Evolutionary conservation across 495 filamentous ascomycete species (phyloP), one percentile per base, ranked within the genome.

Genomic region (Talaromyces proteolyticus): DNA sequence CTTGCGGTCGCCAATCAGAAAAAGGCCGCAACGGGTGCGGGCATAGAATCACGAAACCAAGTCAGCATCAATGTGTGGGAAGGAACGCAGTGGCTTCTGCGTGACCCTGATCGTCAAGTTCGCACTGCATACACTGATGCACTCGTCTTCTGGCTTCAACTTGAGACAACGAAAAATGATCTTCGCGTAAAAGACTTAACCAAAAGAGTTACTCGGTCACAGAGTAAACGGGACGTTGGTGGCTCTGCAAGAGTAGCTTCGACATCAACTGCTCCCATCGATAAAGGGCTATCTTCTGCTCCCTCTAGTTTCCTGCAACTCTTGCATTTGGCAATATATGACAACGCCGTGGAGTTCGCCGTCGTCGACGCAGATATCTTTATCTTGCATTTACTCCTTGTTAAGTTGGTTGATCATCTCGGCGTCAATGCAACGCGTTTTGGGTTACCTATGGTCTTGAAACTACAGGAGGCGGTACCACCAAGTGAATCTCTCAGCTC

Each of bases 281-380:
- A 59, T n/a, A 60, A 55, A 25, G 64, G 61, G 24, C 73, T 76
- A 39, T 72, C 78, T 57, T 81, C 85, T 34, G 86, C 78, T 53
- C 73, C 79, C 4, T 57, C 65, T 6, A 78, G 78, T 47, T 95
- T 91, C 61, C 72, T 96, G 19, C 82, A 87, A 56, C 72, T 93
- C n/a, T 69, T 96, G 8, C 89, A 95, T 65, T 74, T 96, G 25
- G 84, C 88, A 38, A 79, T 93, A 21, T 95, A 93, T 61, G 91
- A 96, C 55, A 84, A 85, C 54, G 88, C 86, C 20, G 66, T 89
- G 12, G 84, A 92, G 52, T 80, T 69, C 47, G 76, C 86, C 12
- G 75, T 84, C 20, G 81, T 75, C 29, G 84, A 88, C 49, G 69
- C 78, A 1, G 90, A 95, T 50, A 72, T 93, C 14, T 69, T 87